These are phyloP conservation scores for Colletotrichum kahawae DNA, from an alignment of 2,329 filamentous ascomycete species.

Conservation along the genomic window DNA sequence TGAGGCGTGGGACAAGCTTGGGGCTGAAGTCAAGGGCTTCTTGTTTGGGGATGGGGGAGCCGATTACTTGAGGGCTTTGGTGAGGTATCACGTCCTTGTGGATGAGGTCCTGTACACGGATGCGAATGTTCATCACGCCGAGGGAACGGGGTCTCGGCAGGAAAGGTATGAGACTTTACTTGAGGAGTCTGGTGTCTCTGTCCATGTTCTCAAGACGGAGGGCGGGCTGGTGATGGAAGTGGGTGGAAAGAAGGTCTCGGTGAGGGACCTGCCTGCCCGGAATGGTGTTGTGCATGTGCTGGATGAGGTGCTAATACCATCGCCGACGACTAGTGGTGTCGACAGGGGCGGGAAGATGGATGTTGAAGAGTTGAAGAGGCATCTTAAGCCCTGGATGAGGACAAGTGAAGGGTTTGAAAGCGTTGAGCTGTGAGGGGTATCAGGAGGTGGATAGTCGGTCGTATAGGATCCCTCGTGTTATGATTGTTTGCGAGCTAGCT, in stretches of 20 bases:
- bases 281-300: slow-evolving; percentile 8
- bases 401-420: neutral
- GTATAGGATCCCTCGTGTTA: neutral
- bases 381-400: neutral
- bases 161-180: neutral
- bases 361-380: neutral
- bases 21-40: neutral
- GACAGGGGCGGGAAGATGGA: neutral
- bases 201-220: neutral
- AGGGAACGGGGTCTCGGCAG: neutral
- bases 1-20: neutral
- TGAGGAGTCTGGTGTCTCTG: neutral
- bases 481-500: neutral
- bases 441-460: neutral
- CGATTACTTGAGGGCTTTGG: neutral
- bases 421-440: neutral
- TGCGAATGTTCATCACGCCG: neutral
- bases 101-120: neutral
- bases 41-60: neutral
- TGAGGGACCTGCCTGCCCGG: neutral
- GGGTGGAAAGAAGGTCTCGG: neutral
- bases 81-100: neutral
- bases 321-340: neutral
- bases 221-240: neutral
- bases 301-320: neutral